Conservation (phyloP, 306 rosid genomes). For the Cucurbita maxima region DNA sequence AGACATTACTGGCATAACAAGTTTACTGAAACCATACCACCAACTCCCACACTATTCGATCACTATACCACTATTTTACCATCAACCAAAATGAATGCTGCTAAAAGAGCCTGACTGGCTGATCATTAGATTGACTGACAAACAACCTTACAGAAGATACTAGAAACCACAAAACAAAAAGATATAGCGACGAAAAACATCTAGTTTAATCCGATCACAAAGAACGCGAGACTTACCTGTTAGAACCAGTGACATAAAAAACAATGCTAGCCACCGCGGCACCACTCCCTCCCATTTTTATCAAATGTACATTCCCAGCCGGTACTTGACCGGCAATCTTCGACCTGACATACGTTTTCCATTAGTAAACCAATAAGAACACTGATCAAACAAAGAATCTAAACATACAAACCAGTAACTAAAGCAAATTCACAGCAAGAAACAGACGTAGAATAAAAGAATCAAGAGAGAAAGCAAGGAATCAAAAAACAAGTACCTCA, state of each 20-base stretch:
- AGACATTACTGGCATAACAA: background rate
- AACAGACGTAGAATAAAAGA: background rate
- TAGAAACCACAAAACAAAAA: background rate
- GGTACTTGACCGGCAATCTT: constrained; percentile 27
- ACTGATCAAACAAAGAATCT: background rate
- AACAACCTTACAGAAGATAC: background rate
- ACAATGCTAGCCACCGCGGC: constrained; percentile 72
- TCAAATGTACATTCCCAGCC: constrained; percentile 13
- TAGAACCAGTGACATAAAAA: constrained; percentile 88
- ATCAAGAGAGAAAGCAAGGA: background rate
- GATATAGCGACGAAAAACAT: background rate
- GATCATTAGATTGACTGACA: background rate
- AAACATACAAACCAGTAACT: background rate
- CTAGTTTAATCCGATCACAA: background rate
- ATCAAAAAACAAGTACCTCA: constrained; percentile 16
- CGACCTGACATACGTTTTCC: constrained; percentile 27
- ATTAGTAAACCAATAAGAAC: background rate
- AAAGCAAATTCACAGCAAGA: background rate
- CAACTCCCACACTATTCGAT: background rate
- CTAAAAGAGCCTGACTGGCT: background rate
- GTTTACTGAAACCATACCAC: background rate
- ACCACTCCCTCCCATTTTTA: constrained; percentile 51
- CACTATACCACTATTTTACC: background rate
- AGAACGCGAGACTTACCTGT: constrained; percentile 34
- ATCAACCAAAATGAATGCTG: background rate